Base-by-base conservation (phyloP, 257 asterid genomes). In the Solanum chiquidenum region DNA sequence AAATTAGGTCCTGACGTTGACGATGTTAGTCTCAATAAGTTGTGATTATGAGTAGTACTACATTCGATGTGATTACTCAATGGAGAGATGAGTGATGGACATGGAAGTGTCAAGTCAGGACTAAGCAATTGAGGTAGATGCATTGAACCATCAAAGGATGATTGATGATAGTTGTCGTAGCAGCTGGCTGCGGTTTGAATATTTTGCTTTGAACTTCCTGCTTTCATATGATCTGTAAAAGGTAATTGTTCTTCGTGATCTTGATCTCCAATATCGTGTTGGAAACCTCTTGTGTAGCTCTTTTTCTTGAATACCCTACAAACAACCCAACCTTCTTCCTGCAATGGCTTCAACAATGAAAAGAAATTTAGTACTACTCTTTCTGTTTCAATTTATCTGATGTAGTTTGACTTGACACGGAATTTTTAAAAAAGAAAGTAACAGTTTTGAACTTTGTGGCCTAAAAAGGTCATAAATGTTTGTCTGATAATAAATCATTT, bases 281-380 rank as follows among this genome's bases (percentile, higher is more conserved):
- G 96, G 93, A 91, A 93, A 1, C 95, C 92, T 84, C 94, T 90
- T 12, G 83, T 86, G 31, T 88, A 92, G 77, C 87, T 93, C 87
- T 95, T 95, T 92, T 95, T 95, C 95, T 89, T 92, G 93, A 94
- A 95, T 14, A 95, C 98, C 76, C 96, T 90, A 91, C 98, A 95
- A 20, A 94, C 95, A 71, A 95, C 98, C 98, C 98, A 95, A 5
- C 98, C 98, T 42, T 94, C 98, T 83, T 94, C 98, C 93, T 94
- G 95, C 84, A 79, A 25, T 73, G 85, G 40, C 66, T 88, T 80
- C 18, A 77, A 44, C 87, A 42, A 71, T 5, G 31, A 52, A 21
- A 75, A 5, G n/a, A 49, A 49, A 49, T 14, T 49, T 5, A 49
- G 58, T 49, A n/a, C 16, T 13, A 72, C 38, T 69, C 18, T 4